These are phyloP conservation scores for Xylariaceae sp. DNA, from an alignment of 2,329 filamentous ascomycete species.

Conservation along the genomic window DNA sequence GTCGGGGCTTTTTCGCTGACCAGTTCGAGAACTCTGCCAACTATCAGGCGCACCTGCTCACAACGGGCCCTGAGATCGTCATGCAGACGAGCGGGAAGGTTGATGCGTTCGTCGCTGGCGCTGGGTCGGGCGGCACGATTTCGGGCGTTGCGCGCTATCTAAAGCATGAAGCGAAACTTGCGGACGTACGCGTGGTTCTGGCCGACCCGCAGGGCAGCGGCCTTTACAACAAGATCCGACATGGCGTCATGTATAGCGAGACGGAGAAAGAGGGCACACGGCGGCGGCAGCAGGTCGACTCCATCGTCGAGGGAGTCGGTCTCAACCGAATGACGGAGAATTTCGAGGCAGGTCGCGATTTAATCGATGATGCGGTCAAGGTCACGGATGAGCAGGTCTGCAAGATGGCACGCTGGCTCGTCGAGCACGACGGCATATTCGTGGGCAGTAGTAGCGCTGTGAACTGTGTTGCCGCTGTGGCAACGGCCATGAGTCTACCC, in stretches of 20 bases:
- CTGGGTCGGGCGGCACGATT: constrained; percentile 90
- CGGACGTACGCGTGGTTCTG: constrained; percentile 55
- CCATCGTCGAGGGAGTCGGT: constrained; percentile 91
- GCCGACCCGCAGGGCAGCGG: constrained; percentile 94
- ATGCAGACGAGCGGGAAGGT: constrained; percentile 67
- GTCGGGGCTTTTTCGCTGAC: constrained; percentile 86
- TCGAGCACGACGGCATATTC: constrained; percentile 93
- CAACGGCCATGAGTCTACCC: constrained; percentile 59
- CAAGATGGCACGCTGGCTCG: constrained; percentile 91
- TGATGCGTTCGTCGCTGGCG: constrained; percentile 87
- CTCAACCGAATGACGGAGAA: constrained; percentile 93
- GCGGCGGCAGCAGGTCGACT: constrained; percentile 85
- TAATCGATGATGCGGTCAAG: constrained; percentile 84
- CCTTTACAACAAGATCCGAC: constrained; percentile 83
- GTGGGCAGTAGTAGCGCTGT: constrained; percentile 93
- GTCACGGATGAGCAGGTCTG: constrained; percentile 86
- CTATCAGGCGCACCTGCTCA: constrained; percentile 73
- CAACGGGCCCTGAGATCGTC: constrained; percentile 87
- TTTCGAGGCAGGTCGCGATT: constrained; percentile 77
- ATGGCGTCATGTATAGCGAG: constrained; percentile 90
- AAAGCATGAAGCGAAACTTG: constrained; percentile 61
- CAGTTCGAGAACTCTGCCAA: constrained; percentile 94
- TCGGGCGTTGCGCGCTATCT: constrained; percentile 79
- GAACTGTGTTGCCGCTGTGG: constrained; percentile 80
- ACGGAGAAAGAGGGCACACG: constrained; percentile 90